A percentile compares a stretch with the other conserved stretches of the same genome.
These are phyloP conservation scores for Fusarium veterinarium DNA, from an alignment of 2,329 filamentous ascomycete genomes.

Conservation along the genomic window DNA sequence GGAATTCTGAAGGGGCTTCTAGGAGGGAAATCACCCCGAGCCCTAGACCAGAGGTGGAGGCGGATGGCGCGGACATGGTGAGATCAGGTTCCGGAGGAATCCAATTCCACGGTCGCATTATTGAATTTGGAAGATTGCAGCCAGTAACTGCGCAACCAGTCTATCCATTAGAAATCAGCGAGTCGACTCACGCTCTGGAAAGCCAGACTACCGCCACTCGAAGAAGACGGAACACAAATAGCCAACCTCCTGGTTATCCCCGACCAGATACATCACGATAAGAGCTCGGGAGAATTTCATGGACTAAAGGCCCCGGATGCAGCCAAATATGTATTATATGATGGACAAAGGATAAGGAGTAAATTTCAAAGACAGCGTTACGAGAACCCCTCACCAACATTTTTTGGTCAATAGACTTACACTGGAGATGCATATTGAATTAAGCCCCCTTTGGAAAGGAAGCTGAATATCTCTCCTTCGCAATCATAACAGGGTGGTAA, in stretches of 20 bases:
- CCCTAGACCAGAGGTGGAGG: neutral
- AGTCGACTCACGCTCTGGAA: constrained; percentile 10
- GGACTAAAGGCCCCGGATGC: neutral
- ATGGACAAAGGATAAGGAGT: neutral
- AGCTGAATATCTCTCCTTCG: neutral
- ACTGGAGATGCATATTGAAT: neutral
- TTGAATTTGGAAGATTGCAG: constrained; percentile 36
- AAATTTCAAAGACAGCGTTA: neutral
- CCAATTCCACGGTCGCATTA: constrained; percentile 38
- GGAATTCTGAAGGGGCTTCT: constrained; percentile 25
- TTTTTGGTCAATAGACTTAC: neutral
- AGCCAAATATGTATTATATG: neutral
- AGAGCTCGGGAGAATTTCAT: neutral
- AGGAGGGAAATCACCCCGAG: constrained; percentile 5
- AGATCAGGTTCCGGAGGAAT: constrained; percentile 42
- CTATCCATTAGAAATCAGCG: constrained; percentile 32
- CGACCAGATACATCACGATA: neutral
- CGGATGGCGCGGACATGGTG: constrained; percentile 35
- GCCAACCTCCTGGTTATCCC: neutral
- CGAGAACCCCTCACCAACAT: neutral
- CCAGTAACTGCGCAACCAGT: neutral
- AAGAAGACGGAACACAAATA: neutral
- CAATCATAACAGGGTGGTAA: neutral
- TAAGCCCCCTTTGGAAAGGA: neutral
- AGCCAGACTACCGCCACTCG: constrained; percentile 4